Percentiles rank a stretch among this genome's conserved stretches.
These are phyloP conservation scores for Moesziomyces sp. DNA, from an alignment of 1,284 basidiomycete genomes.

Conservation along the genomic window DNA sequence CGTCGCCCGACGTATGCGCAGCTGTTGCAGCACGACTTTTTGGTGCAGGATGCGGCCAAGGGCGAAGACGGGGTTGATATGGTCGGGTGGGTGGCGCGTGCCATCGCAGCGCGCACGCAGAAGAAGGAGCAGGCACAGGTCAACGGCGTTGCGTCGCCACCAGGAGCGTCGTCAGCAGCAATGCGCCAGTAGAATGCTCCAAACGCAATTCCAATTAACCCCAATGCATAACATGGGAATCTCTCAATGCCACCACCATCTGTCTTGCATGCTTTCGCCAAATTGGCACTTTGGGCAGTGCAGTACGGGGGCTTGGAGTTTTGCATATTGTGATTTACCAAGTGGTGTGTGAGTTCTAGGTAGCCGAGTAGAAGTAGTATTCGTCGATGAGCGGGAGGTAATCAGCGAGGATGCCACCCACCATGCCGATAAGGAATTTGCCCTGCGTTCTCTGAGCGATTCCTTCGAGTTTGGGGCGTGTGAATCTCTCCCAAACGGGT, in stretches of 20 bases:
- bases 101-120: conserved; percentile 31
- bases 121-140: conserved; percentile 30
- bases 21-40: conserved; percentile 81
- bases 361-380: conserved; percentile 80
- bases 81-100: conserved; percentile 61
- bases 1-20: conserved; percentile 85
- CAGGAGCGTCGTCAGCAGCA: conserved; percentile 1
- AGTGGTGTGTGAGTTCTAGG: no score
- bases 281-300: no score
- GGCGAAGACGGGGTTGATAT: conserved; percentile 67
- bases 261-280: not conserved
- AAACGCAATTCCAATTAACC: no score
- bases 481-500: conserved; percentile 86
- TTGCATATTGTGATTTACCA: no score
- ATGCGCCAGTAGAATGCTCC: not conserved
- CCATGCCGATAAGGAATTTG: conserved; percentile 78
- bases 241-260: not conserved
- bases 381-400: conserved; percentile 94
- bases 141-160: conserved; percentile 4
- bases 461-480: conserved; percentile 78
- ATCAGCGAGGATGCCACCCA: conserved; percentile 82
- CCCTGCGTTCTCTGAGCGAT: conserved; percentile 74
- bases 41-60: conserved; percentile 69
- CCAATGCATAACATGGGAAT: not conserved
- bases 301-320: no score